Evolutionary conservation across 2,329 filamentous ascomycete genomes (phyloP), one percentile per base, ranked within the genome.

Genomic region (Colletotrichum chrysophilum): DNA sequence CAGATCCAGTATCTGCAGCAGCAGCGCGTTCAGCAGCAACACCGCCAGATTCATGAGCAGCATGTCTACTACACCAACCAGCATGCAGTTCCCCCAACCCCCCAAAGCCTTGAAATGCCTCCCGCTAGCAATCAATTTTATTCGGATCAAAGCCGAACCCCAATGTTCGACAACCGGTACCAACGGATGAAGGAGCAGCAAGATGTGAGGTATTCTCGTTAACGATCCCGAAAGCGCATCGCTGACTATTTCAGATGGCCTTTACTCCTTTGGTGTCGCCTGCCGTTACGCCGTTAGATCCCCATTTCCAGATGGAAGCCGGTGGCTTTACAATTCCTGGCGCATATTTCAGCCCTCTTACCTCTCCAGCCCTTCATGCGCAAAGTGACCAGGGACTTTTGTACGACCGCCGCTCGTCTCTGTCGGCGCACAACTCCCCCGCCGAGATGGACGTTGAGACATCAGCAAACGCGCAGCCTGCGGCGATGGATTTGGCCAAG

Each of bases 211-310:
- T 24, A 34, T 61, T 34, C 13, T n/a, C 21, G 13, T n/a, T 55
- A 13, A 16, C 14, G 8, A 60, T 18, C 16, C 28, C 71, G 64
- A n/a, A 62, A 30, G 18, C 56, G 66, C 62, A 78, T 81, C 74
- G 83, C 81, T 78, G 82, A 83, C 74, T 77, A 78, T 36, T 68
- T 32, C 80, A 94, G 91, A 92, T 95, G 90, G 88, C 92, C 12
- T 96, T 96, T 81, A 96, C 94, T 4, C 95, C 95, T 1, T 89
- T 96, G 34, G 94, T 95, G 13, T 96, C 95, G 21, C 95, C 95
- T n/a, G 95, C 94, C 6, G 94, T 96, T 58, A 96, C 94, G 3
- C 94, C 95, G 26, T 88, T 96, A 66, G 95, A 96, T 80, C 88
- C 91, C 56, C 92, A 93, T 78, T 95, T 95, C 81, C 88, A 89